Evolutionary conservation across 441 rosid species (phyloP), one percentile per base, ranked within the genome.

Genomic region (Gossypium davidsonii): DNA sequence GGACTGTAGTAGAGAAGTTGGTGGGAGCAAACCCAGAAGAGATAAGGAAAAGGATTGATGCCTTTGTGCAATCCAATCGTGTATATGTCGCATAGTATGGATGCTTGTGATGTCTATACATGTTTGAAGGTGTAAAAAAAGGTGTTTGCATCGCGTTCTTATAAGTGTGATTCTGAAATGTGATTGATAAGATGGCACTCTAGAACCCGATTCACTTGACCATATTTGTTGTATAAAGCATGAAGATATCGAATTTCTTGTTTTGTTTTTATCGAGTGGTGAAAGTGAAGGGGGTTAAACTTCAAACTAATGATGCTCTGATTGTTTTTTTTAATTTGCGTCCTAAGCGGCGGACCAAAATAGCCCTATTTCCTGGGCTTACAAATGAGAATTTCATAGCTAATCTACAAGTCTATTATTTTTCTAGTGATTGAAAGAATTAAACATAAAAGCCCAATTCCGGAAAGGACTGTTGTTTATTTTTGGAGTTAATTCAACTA

Each of bases 1-100:
- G 91, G 39, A 76, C 74, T 73, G 71, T 61, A 2, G 85, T 82
- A 15, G 96, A 93, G 80, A 95, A 87, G 83, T 71, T 91, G 15
- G 94, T 95, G 44, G 96, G 99, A 15, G 96, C 96, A 9, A 91
- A 95, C 68, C 96, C 94, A 4, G 91, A 89, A 66, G 97, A 93
- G 87, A 87, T 91, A 34, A 90, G 83, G 91, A 93, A 83, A 83
- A 84, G 91, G 88, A 77, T 90, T 67, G 85, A 85, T 42, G 61
- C 82, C 62, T 90, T 91, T 20, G 85, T 87, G 53, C 89, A 88
- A 66, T 78, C 93, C 76, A 21, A 78, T 68, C 86, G 86, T 1
- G 28, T 11, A 5, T 14, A 26, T 11, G 79, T 80, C 17, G 87
- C 88, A 21, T 81, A 79, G 78, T 8, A 0, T 15, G 20, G n/a